Evolutionary conservation across 768 basidiomycete genomes (phyloP), one percentile per base, ranked within the genome.

Genomic region (Phaeolepiota aurea): DNA sequence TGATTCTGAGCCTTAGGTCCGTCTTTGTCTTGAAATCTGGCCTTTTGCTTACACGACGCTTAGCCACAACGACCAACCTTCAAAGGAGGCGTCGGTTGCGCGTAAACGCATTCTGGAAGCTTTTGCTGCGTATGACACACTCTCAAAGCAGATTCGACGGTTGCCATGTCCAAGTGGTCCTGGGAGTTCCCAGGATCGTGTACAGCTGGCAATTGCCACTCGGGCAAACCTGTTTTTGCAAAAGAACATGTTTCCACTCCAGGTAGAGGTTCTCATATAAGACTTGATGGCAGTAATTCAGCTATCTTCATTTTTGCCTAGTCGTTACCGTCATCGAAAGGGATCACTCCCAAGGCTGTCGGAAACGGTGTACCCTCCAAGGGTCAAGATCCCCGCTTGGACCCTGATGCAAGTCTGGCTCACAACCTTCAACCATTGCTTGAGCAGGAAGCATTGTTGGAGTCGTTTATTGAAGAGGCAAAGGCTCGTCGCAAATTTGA

Each of bases 401-500:
- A 82, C 49, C 71, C 74, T 1, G 81, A 86, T 47, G 80, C 87
- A 2, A 68, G 77, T 21, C 61, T 88, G 15, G 89, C 90, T 2
- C 68, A 75, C 32, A 64, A 71, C 4, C 63, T 97, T 12, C 92
- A 97, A 50, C 92, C 92, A 2, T 64, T 97, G 10, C 72, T 97
- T 12, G 92, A 97, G 61, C 94, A 98, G 59, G 94, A 99, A 60
- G 82, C 85, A 2, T 71, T 97, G 35, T 71, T 99, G 14, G 87
- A 93, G 59, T 73, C 79, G 1, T 97, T 92, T 53, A 77, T 98
- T 5, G 82, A 86, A 49, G 91, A 97, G 57, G 94, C 94, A 4
- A 84, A 82, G 59, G 74, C 79, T 2, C 83, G 84, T 49, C 71
- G 94, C 32, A 98, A 98, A 62, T 97, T 98, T 48, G 94, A 98